phyloP scores from a whole-genome alignment of 1,284 basidiomycete genomes.

The Veloboletus limbatus region DNA sequence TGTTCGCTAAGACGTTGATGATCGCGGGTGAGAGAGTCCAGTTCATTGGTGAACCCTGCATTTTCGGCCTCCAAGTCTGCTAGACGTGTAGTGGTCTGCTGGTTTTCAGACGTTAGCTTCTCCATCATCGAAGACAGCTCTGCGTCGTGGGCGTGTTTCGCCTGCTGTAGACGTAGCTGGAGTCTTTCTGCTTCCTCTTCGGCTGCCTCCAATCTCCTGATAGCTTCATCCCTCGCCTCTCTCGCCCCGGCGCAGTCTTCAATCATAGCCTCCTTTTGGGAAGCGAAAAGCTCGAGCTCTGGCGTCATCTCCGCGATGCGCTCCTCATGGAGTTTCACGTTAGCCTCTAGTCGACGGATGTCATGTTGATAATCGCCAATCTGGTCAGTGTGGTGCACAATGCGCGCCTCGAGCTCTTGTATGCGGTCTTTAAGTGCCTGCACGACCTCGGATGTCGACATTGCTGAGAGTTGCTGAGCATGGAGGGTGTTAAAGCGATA shows the following conservation, averaged over 20 bases:
- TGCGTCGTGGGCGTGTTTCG: slow-evolving; percentile 9
- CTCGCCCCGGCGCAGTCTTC: slow-evolving; percentile 75
- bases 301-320: slow-evolving; percentile 60
- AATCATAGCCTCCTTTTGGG: slow-evolving; percentile 73
- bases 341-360: slow-evolving; percentile 67
- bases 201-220: slow-evolving; percentile 39
- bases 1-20: slow-evolving; percentile 12
- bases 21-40: slow-evolving; percentile 15
- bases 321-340: slow-evolving; percentile 68
- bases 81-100: slow-evolving; percentile 13
- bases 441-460: slow-evolving; percentile 56
- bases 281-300: slow-evolving; percentile 61
- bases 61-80: slow-evolving; percentile 19
- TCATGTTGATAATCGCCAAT: slow-evolving; percentile 74
- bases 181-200: slow-evolving; percentile 55
- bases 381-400: slow-evolving; percentile 62
- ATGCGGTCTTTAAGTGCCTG: slow-evolving; percentile 58
- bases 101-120: slow-evolving; percentile 15
- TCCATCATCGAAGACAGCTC: slow-evolving; percentile 20
- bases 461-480: slow-evolving; percentile 57
- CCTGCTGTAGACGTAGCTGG: slow-evolving; percentile 40
- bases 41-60: slow-evolving; percentile 11
- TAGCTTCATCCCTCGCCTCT: slow-evolving; percentile 62
- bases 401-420: slow-evolving; percentile 57
- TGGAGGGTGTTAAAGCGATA: slow-evolving; percentile 57